A percentile compares a stretch with the other conserved stretches of the same genome.
phyloP scores from a whole-genome alignment of 306 rosid species.

The Senna tora region DNA sequence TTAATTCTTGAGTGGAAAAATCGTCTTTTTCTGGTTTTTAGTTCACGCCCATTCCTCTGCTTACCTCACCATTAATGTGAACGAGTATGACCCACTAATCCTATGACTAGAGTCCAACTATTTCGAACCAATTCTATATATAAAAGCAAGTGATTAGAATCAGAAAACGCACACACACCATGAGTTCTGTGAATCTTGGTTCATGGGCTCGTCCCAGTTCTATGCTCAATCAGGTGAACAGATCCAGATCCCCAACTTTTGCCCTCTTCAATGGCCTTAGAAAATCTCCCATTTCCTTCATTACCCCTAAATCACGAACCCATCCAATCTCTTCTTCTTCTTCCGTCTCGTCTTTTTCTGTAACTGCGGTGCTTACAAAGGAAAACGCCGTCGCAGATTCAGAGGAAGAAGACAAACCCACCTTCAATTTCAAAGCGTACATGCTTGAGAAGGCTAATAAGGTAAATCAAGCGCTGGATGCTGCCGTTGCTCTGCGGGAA shows the following conservation, averaged over 20 bases:
- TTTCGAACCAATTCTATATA: no score
- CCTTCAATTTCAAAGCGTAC: constrained; percentile 63
- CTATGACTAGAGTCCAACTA: no score
- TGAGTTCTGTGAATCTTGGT: constrained; percentile 62
- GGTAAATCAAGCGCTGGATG: constrained; percentile 66
- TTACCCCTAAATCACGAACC: constrained; percentile 2
- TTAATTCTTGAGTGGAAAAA: no score
- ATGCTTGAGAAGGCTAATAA: constrained; percentile 51
- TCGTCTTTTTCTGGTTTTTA: no score
- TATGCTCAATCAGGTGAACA: constrained; percentile 42
- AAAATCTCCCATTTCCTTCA: constrained; percentile 31
- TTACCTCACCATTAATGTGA: no score
- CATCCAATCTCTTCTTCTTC: not conserved
- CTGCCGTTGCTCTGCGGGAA: constrained; percentile 53
- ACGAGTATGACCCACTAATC: no score
- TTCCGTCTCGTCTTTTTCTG: constrained; percentile 17
- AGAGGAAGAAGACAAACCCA: constrained; percentile 40
- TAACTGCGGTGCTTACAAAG: constrained; percentile 58
- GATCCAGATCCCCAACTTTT: constrained; percentile 54
- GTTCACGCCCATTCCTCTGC: no score
- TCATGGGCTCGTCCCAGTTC: constrained; percentile 57
- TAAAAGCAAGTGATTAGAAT: no score
- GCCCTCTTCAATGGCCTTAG: constrained; percentile 36
- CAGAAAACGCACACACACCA: no score
- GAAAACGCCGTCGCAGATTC: constrained; percentile 42